Percentiles rank a stretch among this genome's conserved stretches.
phyloP scores from a whole-genome alignment of 805 yeast species.

The Candida hungchunana region DNA sequence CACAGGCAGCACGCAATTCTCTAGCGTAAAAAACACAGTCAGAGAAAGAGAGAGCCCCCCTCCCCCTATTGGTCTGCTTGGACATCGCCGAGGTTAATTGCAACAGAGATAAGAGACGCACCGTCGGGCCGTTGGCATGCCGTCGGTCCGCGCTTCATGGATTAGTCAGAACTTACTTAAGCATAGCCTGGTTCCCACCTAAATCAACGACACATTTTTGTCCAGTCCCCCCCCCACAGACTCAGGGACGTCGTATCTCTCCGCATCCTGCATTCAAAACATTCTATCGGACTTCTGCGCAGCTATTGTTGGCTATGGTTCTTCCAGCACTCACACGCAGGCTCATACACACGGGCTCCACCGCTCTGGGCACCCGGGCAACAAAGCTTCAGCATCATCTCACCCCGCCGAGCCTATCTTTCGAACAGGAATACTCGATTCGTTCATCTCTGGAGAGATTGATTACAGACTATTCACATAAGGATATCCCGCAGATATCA shows the following conservation, averaged over 20 bases:
- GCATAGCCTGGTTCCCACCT: no score
- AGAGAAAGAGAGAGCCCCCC: no score
- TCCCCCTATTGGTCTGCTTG: no score
- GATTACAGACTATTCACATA: constrained; percentile 51
- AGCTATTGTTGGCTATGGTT: constrained; percentile 1
- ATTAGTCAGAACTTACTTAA: no score
- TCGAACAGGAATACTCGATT: constrained; percentile 50
- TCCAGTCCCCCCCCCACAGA: no score
- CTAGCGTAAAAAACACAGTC: no score
- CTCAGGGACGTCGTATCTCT: no score
- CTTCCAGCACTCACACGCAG: constrained; percentile 3
- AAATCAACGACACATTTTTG: no score
- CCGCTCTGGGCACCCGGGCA: constrained; percentile 3
- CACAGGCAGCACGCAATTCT: no score
- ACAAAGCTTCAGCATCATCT: constrained; percentile 23
- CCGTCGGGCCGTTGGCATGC: constrained; percentile 6
- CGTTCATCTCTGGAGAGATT: constrained; percentile 55
- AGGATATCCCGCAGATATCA: constrained; percentile 49
- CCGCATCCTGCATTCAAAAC: no score
- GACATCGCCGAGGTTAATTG: no score
- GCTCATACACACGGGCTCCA: constrained; percentile 5
- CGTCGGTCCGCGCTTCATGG: not conserved
- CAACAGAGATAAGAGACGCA: no score
- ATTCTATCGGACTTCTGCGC: constrained; percentile 1
- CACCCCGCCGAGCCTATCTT: constrained; percentile 25